phyloP scores from a whole-genome alignment of 176 grass and related monocot species.

The Metroxylon sagu region DNA sequence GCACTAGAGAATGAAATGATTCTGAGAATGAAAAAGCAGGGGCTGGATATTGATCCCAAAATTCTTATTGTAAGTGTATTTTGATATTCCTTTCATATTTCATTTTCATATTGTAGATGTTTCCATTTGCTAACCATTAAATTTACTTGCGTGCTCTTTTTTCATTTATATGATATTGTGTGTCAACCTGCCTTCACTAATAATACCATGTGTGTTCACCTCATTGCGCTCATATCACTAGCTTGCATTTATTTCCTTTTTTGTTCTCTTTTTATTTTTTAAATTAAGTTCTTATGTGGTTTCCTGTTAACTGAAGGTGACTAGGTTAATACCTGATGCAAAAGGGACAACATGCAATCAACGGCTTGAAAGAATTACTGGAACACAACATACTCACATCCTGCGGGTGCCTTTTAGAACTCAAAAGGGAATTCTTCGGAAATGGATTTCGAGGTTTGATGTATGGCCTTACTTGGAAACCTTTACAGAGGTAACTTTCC shows the following conservation, averaged over 20 bases:
- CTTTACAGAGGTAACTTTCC: slow-evolving; percentile 50
- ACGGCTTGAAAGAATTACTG: slow-evolving; percentile 79
- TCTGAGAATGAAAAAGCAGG: slow-evolving; percentile 79
- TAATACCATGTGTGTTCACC: too few species aligned
- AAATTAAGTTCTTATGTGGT: slow-evolving; percentile 7
- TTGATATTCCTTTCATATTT: slow-evolving; percentile 3
- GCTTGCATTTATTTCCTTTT: background rate
- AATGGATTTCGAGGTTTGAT: slow-evolving; percentile 99
- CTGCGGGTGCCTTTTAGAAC: slow-evolving; percentile 75
- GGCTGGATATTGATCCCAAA: slow-evolving; percentile 67
- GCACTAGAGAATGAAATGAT: slow-evolving; percentile 90
- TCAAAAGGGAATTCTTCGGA: slow-evolving; percentile 63
- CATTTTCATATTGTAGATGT: background rate
- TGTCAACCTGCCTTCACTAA: too few species aligned
- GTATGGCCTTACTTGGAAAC: slow-evolving; percentile 86
- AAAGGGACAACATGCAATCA: slow-evolving; percentile 93
- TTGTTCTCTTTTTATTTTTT: slow-evolving; percentile 1
- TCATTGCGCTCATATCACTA: too few species aligned
- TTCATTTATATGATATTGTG: too few species aligned
- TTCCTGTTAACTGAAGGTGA: slow-evolving; percentile 42
- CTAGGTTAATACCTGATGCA: slow-evolving; percentile 84
- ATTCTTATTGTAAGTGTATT: slow-evolving; percentile 79
- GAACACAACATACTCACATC: slow-evolving; percentile 68
- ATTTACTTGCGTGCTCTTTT: too few species aligned
- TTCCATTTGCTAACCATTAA: too few species aligned